These are phyloP conservation scores for Zymoseptoria passerinii DNA, from an alignment of 2,329 filamentous ascomycete genomes.

Conservation along the genomic window DNA sequence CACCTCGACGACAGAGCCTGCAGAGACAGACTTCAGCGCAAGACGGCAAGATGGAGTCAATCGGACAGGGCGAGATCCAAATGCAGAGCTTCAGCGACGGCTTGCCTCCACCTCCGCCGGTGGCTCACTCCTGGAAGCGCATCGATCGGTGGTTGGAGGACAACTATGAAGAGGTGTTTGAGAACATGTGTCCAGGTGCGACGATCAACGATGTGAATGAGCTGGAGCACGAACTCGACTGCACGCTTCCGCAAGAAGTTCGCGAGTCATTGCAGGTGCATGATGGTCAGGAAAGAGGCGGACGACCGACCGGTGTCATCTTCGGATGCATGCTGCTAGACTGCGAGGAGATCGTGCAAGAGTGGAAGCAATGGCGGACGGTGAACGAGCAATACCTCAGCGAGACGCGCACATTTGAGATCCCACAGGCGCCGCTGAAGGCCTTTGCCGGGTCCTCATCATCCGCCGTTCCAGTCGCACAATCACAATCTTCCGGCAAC, in stretches of 20 bases:
- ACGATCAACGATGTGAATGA: slow-evolving; percentile 95
- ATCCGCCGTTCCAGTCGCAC: slow-evolving; percentile 42
- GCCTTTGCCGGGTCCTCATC: slow-evolving; percentile 58
- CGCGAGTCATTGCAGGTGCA: slow-evolving; percentile 85
- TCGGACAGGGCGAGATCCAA: slow-evolving; percentile 73
- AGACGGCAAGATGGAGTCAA: slow-evolving; percentile 55
- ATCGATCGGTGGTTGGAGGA: slow-evolving; percentile 93
- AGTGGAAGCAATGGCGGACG: slow-evolving; percentile 92
- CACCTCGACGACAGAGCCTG: slow-evolving; percentile 67
- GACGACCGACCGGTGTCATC: slow-evolving; percentile 81
- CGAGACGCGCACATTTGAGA: slow-evolving; percentile 41
- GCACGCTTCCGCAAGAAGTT: slow-evolving; percentile 84
- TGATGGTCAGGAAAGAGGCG: slow-evolving; percentile 94
- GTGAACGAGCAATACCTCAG: slow-evolving; percentile 85
- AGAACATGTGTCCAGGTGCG: slow-evolving; percentile 86
- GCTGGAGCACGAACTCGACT: slow-evolving; percentile 90
- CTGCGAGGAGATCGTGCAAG: slow-evolving; percentile 95
- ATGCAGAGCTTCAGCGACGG: slow-evolving; percentile 96
- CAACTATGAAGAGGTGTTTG: slow-evolving; percentile 87
- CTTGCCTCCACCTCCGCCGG: slow-evolving; percentile 78
- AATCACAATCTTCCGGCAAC: slow-evolving; percentile 30
- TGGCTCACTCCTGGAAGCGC: slow-evolving; percentile 82
- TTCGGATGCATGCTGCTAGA: slow-evolving; percentile 94
- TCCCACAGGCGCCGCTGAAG: slow-evolving; percentile 61
- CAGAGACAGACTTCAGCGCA: slow-evolving; percentile 36